Evolutionary conservation across 352 stramenopile species (phyloP), one percentile per base, ranked within the genome.

Genomic region (Pythium folliculosum): DNA sequence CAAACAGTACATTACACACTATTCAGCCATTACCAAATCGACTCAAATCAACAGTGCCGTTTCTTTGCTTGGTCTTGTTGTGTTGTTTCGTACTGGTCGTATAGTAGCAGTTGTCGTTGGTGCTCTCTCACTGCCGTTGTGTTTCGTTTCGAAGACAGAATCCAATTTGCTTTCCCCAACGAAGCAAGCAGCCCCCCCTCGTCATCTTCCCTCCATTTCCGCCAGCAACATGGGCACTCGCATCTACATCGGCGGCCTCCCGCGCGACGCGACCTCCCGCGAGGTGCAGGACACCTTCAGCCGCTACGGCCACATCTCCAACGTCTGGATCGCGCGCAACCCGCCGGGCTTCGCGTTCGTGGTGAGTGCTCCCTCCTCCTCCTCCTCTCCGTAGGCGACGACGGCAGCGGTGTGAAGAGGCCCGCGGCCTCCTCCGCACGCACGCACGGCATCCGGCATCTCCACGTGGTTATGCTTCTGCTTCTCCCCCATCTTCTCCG

Each of bases 291-390:
- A 94, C 61, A 80, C 80, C 30, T 95, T 95, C 76, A 83, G 62
- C 67, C 87, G 85, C 75, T 95, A 92, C 70, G 87, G 87, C 53
- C 82, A 94, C 77, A 81, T 95, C 61, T 79, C 80, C 70, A 95
- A 94, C 77, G 89, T 95, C 63, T 95, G 87, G 87, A 86, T 95
- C 63, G 87, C 87, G 56, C 85, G 87, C 59, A 95, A 95, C 77
- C 87, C 87, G 58, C 87, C 87, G 17, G 87, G 87, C 71, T 95
- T 95, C 72, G 87, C 87, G 80, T 95, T 95, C 76, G 82, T 95
- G 84, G 87, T 95, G 84, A 91, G 87, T 94, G 74, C 54, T 50
- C 56, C 50, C 30, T 75, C 57, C 47, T 68, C 65, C 45, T 66
- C 35, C 32, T 68, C 48, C 16, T 65, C 57, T n/a, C 44, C 58